Evolutionary conservation across 768 basidiomycete genomes (phyloP).

Genomic region (Mrakia hoshinonis): DNA sequence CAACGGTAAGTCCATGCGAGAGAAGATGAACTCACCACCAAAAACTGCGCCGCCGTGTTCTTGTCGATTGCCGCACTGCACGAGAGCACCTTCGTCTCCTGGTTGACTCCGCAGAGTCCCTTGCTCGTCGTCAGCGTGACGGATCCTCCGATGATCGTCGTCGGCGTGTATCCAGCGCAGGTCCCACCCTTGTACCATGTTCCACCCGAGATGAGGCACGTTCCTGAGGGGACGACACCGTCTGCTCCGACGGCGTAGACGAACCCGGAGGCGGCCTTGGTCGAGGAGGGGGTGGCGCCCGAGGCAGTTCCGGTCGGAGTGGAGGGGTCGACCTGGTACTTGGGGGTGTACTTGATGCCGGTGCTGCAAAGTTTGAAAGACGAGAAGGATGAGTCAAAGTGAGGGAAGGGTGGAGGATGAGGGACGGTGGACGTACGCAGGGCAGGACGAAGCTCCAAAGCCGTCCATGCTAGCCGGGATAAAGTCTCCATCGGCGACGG

Average conservation of each 20-base stretch:
- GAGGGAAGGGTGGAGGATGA: too few relatives aligned
- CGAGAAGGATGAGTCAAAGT: not conserved
- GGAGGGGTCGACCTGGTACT: constrained; percentile 19
- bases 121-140: constrained; percentile 24
- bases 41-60: constrained; percentile 13
- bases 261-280: constrained; percentile 13
- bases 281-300: constrained; percentile 1
- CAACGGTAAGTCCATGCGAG: too few relatives aligned
- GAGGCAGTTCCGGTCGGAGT: not conserved
- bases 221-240: constrained; percentile 6
- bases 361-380: not conserved
- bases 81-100: not conserved
- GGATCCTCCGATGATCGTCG: constrained; percentile 14
- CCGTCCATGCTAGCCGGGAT: constrained; percentile 22
- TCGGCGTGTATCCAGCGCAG: constrained; percentile 26
- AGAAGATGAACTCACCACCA: constrained; percentile 8
- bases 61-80: constrained; percentile 22
- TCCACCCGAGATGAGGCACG: constrained; percentile 25
- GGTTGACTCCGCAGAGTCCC: constrained; percentile 20
- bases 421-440: constrained; percentile 10
- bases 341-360: constrained; percentile 22
- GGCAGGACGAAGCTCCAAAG: constrained; percentile 26
- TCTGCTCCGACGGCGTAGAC: constrained; percentile 18
- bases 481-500: constrained; percentile 30
- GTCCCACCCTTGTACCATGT: constrained; percentile 28